These are phyloP conservation scores for Chamaenerion angustifolium DNA, from an alignment of 345 rosid species.

Conservation along the genomic window DNA sequence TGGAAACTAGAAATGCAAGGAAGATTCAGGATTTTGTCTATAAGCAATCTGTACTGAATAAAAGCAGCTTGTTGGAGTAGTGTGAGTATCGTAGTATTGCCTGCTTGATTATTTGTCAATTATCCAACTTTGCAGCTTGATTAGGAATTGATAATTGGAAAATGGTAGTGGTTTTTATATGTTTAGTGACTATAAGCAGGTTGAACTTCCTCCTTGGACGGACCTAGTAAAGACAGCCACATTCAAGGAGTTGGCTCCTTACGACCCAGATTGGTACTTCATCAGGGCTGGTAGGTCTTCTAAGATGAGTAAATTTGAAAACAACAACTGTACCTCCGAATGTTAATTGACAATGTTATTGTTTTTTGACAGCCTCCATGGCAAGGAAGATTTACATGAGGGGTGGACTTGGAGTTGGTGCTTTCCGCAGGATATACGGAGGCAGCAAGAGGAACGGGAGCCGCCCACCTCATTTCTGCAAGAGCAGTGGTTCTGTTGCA, in stretches of 20 bases:
- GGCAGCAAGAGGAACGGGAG: constrained; percentile 84
- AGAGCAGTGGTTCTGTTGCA: constrained; percentile 77
- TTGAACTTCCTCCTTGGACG: constrained; percentile 81
- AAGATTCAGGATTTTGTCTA: too few species aligned
- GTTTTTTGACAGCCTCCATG: constrained; percentile 49
- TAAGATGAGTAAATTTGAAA: not conserved
- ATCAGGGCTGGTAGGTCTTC: constrained; percentile 50
- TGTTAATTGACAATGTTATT: not conserved
- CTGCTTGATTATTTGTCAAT: too few species aligned
- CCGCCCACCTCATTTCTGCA: constrained; percentile 78
- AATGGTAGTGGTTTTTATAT: too few species aligned
- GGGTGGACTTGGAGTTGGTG: constrained; percentile 94
- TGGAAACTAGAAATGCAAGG: too few species aligned
- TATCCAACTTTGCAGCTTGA: too few species aligned
- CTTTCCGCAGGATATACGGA: constrained; percentile 67
- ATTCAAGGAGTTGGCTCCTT: constrained; percentile 81
- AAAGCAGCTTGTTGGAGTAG: too few species aligned
- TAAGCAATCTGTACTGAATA: too few species aligned
- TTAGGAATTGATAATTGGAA: too few species aligned
- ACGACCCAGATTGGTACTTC: constrained; percentile 87
- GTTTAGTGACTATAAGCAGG: constrained; percentile 15
- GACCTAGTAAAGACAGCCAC: constrained; percentile 77
- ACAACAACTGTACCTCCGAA: too few species aligned
- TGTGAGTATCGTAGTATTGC: too few species aligned
- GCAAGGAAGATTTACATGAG: constrained; percentile 82